Evolutionary conservation across 225 moss, liverwort and hornwort genomes (phyloP).

Genomic region (Climacium dendroides): DNA sequence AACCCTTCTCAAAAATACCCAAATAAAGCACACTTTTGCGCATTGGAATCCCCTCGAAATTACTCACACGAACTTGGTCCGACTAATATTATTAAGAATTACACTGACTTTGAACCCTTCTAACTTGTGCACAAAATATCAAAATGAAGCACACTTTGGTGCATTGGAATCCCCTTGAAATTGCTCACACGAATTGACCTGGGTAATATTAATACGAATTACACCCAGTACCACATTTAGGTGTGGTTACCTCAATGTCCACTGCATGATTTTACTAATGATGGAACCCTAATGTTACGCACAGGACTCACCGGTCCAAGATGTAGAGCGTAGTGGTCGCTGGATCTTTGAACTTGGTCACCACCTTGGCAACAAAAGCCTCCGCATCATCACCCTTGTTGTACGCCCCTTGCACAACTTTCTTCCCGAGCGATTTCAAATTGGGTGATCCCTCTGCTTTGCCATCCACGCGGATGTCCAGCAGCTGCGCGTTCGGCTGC

Average conservation of each 20-base stretch:
- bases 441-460: constrained; percentile 48
- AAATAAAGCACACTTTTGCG: background rate
- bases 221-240: background rate
- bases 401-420: constrained; percentile 18
- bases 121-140: background rate
- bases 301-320: constrained; percentile 19
- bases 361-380: background rate
- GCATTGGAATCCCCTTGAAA: background rate
- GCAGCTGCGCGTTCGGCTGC: constrained; percentile 25
- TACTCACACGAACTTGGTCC: background rate
- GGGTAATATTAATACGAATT: too few relatives aligned
- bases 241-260: background rate
- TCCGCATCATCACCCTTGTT: background rate
- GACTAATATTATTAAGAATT: background rate
- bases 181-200: too few relatives aligned
- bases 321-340: constrained; percentile 4
- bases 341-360: constrained; percentile 7
- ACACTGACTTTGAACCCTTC: background rate
- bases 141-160: background rate
- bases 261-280: background rate
- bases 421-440: constrained; percentile 49
- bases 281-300: background rate
- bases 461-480: constrained; percentile 60
- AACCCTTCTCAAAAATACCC: background rate
- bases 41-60: background rate